Evolutionary conservation across 148 eudicot genomes (phyloP), one percentile per base, ranked within the genome.

Genomic region (Spergularia bocconei): DNA sequence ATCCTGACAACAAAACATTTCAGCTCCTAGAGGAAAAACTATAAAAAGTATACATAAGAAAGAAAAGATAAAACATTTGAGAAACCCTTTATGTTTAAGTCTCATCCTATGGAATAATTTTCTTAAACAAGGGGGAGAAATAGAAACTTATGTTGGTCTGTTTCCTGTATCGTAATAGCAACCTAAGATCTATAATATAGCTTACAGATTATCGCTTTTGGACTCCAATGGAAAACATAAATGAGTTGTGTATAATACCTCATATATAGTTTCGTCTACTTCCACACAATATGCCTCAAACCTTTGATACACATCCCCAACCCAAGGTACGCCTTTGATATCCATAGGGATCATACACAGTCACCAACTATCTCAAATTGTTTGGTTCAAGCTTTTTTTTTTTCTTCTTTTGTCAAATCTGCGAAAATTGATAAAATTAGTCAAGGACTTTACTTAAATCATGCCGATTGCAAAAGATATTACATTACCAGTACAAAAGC

Each of bases 231-330:
- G 21, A 55, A 55, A 65, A 21, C 16, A 33, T 57, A 72, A 14
- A 50, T 21, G 50, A 15, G 54, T 67, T 1, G 58, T 6, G 44
- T 59, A 13, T 21, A 12, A 76, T 88, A 92, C 97, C 95, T 92
- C 78, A 63, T 74, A 87, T 75, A 93, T 84, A 59, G 67, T 80
- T 78, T 93, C 98, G 76, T 93, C 98, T 50, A 84, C 90, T 80
- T 93, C 98, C 84, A 87, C 79, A 75, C 92, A 89, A 91, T 89
- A 82, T 48, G 92, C 82, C 79, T 92, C 97, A 71, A 92, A 88
- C 73, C 79, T 83, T 48, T 88, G 82, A 68, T 82, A 90, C 78
- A 92, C 74, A 77, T 82, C 78, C 70, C 86, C 93, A 74, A 84
- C 88, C 97, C 94, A 90, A 19, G 89, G 67, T 65, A 85, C 77